Conservation (phyloP, 2,329 filamentous ascomycete genomes). For the Alternaria postmessia region DNA sequence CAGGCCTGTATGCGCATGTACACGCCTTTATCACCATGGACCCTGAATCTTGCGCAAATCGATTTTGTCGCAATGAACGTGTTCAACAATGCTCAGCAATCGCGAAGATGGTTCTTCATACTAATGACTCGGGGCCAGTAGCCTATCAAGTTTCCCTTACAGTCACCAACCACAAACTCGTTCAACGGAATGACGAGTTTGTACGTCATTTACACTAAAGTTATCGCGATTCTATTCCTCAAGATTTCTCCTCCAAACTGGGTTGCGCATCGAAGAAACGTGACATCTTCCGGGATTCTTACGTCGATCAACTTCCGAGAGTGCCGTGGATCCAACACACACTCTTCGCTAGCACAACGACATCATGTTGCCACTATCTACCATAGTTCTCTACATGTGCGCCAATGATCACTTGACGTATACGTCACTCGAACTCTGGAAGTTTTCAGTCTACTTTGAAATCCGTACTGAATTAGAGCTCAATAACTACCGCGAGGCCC, state of each 20-base stretch:
- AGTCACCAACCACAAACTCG: not conserved
- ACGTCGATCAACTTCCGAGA: not conserved
- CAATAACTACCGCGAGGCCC: not conserved
- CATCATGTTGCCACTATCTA: not conserved
- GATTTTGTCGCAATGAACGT: not conserved
- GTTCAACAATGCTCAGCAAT: not conserved
- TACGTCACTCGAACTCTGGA: not conserved
- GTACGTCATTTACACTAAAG: not conserved
- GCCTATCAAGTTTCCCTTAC: not conserved
- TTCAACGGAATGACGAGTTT: not conserved
- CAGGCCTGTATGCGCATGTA: not conserved
- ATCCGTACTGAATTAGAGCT: not conserved
- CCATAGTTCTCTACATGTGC: not conserved
- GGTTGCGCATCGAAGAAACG: not conserved
- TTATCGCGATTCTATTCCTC: not conserved
- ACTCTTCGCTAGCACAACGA: not conserved
- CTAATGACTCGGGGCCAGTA: not conserved
- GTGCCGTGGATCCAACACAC: not conserved
- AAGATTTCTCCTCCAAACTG: not conserved
- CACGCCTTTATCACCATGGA: constrained; percentile 2
- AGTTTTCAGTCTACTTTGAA: not conserved
- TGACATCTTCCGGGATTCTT: not conserved
- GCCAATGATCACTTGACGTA: not conserved
- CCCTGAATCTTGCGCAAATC: not conserved
- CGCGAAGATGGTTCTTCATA: not conserved